A percentile compares a stretch with the other conserved stretches of the same genome.
phyloP scores from a whole-genome alignment of 371 early-diverging fungal genomes.

The Rhizopus arrhizus region DNA sequence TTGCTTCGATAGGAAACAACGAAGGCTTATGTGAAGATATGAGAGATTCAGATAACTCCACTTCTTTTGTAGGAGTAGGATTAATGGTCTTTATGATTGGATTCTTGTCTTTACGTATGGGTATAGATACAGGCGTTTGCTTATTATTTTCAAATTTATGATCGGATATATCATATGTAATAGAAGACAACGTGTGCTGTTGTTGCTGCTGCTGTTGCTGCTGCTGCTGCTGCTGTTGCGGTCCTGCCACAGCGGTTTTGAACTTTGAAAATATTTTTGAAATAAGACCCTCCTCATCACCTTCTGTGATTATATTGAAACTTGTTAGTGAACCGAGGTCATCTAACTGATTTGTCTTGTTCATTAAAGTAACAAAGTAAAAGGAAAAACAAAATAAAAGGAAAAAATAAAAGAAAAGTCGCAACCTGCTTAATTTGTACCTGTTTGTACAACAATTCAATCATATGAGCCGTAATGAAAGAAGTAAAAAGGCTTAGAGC shows the following conservation, averaged over 20 bases:
- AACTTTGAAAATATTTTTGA: conserved; percentile 64
- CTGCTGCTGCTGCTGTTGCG: conserved; percentile 10
- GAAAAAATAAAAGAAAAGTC: neutral
- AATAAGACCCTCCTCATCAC: conserved; percentile 57
- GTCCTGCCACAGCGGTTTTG: conserved; percentile 52
- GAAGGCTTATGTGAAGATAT: neutral
- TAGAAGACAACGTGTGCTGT: no score
- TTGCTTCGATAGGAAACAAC: conserved; percentile 3
- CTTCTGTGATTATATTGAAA: conserved; percentile 48
- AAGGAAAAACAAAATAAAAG: conserved; percentile 6
- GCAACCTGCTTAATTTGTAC: neutral
- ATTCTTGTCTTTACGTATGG: neutral
- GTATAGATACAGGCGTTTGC: neutral
- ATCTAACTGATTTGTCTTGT: conserved; percentile 17
- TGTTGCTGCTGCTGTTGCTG: neutral
- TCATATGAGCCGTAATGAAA: neutral
- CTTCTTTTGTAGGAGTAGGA: conserved; percentile 1
- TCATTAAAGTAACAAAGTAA: conserved; percentile 15
- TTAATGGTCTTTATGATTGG: conserved; percentile 6
- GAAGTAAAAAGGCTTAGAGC: neutral
- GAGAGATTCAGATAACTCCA: neutral
- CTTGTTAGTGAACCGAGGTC: conserved; percentile 50
- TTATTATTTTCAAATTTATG: no score
- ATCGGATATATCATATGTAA: no score
- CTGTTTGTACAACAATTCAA: conserved; percentile 4